A percentile compares a stretch with the other conserved stretches of the same genome.
phyloP scores from a whole-genome alignment of 202 grass and related monocot genomes.

The Carex arenaria region DNA sequence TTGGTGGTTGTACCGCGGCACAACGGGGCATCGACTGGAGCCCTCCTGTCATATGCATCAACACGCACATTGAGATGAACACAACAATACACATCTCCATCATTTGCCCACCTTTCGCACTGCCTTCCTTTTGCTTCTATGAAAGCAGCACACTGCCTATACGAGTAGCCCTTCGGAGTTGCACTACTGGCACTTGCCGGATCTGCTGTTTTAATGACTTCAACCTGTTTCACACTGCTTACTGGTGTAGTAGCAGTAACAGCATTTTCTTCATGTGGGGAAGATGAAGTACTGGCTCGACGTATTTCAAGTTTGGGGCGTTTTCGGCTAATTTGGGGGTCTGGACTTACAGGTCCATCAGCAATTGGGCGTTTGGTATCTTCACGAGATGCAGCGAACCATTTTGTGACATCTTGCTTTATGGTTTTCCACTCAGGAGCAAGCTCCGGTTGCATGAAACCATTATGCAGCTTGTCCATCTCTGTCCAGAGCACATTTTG shows the following conservation, averaged over 20 bases:
- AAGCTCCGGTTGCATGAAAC: conserved; percentile 72
- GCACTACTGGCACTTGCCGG: conserved; percentile 19
- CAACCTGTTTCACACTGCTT: conserved; percentile 15
- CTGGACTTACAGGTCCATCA: conserved; percentile 34
- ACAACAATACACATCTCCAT: conserved; percentile 89
- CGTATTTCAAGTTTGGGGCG: conserved; percentile 74
- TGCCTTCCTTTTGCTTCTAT: conserved; percentile 88
- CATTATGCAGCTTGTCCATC: conserved; percentile 54
- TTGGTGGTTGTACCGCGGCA: conserved; percentile 82
- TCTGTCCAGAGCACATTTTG: conserved; percentile 67
- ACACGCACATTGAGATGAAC: conserved; percentile 83
- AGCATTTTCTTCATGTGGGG: not conserved
- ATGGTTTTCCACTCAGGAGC: conserved; percentile 82
- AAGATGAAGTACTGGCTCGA: conserved; percentile 33
- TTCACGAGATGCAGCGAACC: conserved; percentile 50
- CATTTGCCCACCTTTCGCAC: conserved; percentile 98
- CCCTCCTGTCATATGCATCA: conserved; percentile 41
- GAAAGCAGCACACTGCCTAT: conserved; percentile 79
- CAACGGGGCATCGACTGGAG: conserved; percentile 47
- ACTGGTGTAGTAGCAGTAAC: not conserved
- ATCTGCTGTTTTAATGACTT: conserved; percentile 25
- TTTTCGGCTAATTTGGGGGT: conserved; percentile 60
- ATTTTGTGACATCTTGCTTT: conserved; percentile 92
- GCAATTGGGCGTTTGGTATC: conserved; percentile 8
- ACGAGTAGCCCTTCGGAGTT: conserved; percentile 35